Percentiles rank a stretch among this genome's conserved stretches.
phyloP scores from a whole-genome alignment of 371 early-diverging fungal species.

The Apophysomyces elegans region DNA sequence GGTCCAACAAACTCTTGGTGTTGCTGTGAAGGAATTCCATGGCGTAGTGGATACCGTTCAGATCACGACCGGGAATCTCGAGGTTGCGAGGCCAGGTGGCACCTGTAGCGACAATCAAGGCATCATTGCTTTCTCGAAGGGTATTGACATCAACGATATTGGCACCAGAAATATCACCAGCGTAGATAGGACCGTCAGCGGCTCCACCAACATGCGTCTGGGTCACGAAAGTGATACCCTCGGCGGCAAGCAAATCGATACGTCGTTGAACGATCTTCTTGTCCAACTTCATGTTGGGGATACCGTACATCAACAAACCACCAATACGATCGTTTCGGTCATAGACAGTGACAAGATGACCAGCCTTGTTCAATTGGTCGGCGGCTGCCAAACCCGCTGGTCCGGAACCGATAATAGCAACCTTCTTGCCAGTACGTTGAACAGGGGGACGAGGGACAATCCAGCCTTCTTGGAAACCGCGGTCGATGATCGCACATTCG shows the following conservation, averaged over 20 bases:
- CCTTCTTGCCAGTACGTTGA: constrained; percentile 78
- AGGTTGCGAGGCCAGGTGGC: constrained; percentile 98
- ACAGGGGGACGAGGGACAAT: constrained; percentile 84
- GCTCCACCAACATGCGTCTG: constrained; percentile 80
- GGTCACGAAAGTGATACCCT: constrained; percentile 89
- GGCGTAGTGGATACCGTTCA: constrained; percentile 95
- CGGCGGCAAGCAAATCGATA: constrained; percentile 87
- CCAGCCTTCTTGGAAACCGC: constrained; percentile 96
- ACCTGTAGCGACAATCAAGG: constrained; percentile 89
- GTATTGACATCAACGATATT: constrained; percentile 51
- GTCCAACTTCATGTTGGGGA: constrained; percentile 99
- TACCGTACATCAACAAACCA: constrained; percentile 97
- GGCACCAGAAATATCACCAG: constrained; percentile 54
- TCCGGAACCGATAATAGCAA: constrained; percentile 94
- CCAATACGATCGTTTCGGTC: constrained; percentile 96
- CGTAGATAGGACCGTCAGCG: not conserved
- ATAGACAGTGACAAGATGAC: constrained; percentile 92
- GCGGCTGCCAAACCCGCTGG: constrained; percentile 97
- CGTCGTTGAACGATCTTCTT: constrained; percentile 93
- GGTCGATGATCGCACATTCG: constrained; percentile 96
- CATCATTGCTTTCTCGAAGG: constrained; percentile 75
- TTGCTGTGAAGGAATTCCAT: constrained; percentile 95
- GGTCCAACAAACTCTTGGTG: constrained; percentile 86
- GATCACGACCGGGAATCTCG: constrained; percentile 83
- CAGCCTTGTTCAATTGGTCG: constrained; percentile 96